Evolutionary conservation across 164 flowering plant genomes (phyloP), one percentile per base, ranked within the genome.

Genomic region (Euptelea pleiosperma): DNA sequence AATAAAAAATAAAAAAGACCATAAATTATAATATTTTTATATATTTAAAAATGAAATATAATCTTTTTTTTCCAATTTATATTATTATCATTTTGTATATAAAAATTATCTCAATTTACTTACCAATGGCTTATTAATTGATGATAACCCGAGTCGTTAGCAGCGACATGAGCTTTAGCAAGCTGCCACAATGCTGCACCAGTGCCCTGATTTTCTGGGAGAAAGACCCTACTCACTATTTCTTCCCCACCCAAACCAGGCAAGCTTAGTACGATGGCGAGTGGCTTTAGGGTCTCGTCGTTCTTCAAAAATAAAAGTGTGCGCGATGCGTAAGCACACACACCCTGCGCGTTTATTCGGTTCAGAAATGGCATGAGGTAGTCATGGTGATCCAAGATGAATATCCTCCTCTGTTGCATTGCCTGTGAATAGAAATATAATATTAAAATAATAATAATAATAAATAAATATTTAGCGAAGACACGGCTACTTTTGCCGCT

Each of bases 111-210:
- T 33, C 8, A 11, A 2, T 10, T 47, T 5, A 35, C 25, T 58
- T 52, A 83, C 92, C 92, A 86, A 65, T 86, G 92, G 58, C 73
- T 75, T 26, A 79, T 63, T 0, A 86, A 62, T 55, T 83, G 89
- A 66, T 83, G 92, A 33, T 71, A 41, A 7, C 65, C 78, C 0
- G 86, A 75, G 64, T 85, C 91, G 57, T 81, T 81, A 19, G 66
- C 76, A 3, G 63, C 68, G 5, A 85, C 91, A 63, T 78, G 81
- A 44, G 85, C 69, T 68, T 78, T 84, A 2, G 90, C 90, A 0
- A 78, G 72, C 44, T 76, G 79, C 90, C 90, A 84, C 11, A 80
- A 36, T 18, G 82, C 76, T 0, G 64, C 68, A 14, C 72, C 76
- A 11, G 55, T 61, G 34, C 82, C 86, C 21, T 71, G 6, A 1